Evolutionary conservation across 2,329 filamentous ascomycete species (phyloP), one percentile per base, ranked within the genome.

Genomic region (Botrytis tulipae): DNA sequence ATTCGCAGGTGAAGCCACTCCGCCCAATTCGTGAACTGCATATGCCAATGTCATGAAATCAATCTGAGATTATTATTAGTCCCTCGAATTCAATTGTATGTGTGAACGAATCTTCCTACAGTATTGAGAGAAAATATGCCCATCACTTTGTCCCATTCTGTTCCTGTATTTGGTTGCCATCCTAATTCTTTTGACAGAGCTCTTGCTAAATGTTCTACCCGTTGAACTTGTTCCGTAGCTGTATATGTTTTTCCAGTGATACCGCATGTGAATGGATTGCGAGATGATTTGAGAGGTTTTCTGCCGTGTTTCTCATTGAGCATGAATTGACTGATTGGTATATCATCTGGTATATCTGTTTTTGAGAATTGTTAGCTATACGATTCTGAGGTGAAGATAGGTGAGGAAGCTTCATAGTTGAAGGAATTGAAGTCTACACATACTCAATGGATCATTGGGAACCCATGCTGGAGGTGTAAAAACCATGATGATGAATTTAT

Each of bases 121-220:
- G 93, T 93, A 80, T 97, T 97, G 74, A 94, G 82, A n/a, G 91
- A 91, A 83, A 93, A 97, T 42, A 95, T 84, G 7, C 86, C 91
- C 66, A 93, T 84, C 37, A 95, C 92, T 81, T 94, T 94, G 79
- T 96, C 93, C 91, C 91, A 96, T 80, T 95, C 92, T 0, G 89
- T 88, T 20, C 91, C 93, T 73, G 89, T 82, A 77, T 93, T 91
- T 12, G 91, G 89, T 63, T 86, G 82, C 87, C 93, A 94, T 61
- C 88, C 90, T 74, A 96, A 86, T 76, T 93, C 89, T 80, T 92
- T 90, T 59, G 88, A 87, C 48, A 97, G 83, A 35, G 88, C 91
- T 73, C 91, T 87, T 25, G 93, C 87, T 35, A 96, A 85, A 71
- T 84, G 85, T 42, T 93, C 90, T 16, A 92, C 87, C 35, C 92